A percentile compares a stretch with the other conserved stretches of the same genome.
phyloP scores from a whole-genome alignment of 2,329 filamentous ascomycete species.

The Hypoxylon sp. region DNA sequence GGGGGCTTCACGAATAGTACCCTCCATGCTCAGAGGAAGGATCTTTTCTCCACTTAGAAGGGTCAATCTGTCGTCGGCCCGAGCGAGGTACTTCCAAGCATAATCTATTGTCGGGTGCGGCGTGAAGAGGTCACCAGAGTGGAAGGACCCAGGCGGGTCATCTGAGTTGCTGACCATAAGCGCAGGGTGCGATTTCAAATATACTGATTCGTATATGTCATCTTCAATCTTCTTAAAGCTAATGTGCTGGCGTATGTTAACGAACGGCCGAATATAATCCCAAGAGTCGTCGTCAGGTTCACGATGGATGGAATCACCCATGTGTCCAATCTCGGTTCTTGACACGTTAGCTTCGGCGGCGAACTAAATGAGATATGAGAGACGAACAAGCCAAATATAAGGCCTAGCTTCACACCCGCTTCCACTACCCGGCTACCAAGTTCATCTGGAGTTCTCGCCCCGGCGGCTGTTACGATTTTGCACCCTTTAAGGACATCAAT shows the following conservation, averaged over 20 bases:
- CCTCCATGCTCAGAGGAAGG: conserved; percentile 49
- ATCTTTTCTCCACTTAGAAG: conserved; percentile 53
- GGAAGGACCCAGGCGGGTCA: conserved; percentile 49
- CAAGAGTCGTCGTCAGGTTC: conserved; percentile 51
- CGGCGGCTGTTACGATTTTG: conserved; percentile 52
- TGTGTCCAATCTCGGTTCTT: conserved; percentile 54
- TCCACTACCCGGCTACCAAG: conserved; percentile 51
- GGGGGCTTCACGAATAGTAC: conserved; percentile 45
- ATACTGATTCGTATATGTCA: conserved; percentile 48
- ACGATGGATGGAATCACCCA: conserved; percentile 52
- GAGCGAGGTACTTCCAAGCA: conserved; percentile 51
- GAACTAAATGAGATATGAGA: no score
- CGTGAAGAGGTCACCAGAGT: conserved; percentile 49
- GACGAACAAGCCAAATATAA: conserved; percentile 53
- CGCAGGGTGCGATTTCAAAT: conserved; percentile 47
- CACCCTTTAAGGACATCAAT: conserved; percentile 49
- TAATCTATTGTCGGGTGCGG: conserved; percentile 49
- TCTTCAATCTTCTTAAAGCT: conserved; percentile 50
- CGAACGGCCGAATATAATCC: conserved; percentile 53
- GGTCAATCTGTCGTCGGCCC: conserved; percentile 51
- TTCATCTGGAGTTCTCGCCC: conserved; percentile 53
- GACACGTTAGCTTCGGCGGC: conserved; percentile 27
- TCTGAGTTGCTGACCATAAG: conserved; percentile 48
- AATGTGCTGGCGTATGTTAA: conserved; percentile 48
- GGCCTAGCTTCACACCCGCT: conserved; percentile 49